Evolutionary conservation across 2,329 filamentous ascomycete genomes (phyloP).

Genomic region (Apiospora rasikravindrae): DNA sequence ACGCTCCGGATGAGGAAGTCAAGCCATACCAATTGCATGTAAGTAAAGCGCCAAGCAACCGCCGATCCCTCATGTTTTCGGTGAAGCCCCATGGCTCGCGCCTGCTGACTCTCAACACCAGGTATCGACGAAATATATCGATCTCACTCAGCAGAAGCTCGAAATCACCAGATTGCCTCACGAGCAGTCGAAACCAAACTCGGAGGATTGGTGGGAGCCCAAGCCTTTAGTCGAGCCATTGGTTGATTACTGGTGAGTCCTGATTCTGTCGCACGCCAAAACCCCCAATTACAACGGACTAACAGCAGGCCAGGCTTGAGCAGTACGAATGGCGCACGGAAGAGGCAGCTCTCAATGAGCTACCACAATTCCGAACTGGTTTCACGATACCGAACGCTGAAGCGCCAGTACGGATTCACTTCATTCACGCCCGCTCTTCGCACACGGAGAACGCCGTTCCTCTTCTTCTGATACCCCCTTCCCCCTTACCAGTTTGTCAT

Average conservation of each 20-base stretch:
- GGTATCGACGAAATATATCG: slow-evolving; percentile 71
- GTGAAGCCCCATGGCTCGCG: background rate
- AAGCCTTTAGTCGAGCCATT: slow-evolving; percentile 67
- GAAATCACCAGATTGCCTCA: slow-evolving; percentile 69
- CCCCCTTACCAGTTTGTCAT: slow-evolving; percentile 66
- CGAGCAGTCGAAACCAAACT: slow-evolving; percentile 54
- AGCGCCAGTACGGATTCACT: slow-evolving; percentile 62
- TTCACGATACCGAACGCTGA: slow-evolving; percentile 50
- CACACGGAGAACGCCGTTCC: slow-evolving; percentile 60
- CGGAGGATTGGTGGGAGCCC: slow-evolving; percentile 61
- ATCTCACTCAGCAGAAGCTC: slow-evolving; percentile 70
- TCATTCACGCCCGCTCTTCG: slow-evolving; percentile 64
- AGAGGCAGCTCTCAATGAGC: slow-evolving; percentile 62
- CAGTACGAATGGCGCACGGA: slow-evolving; percentile 68
- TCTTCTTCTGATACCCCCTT: slow-evolving; percentile 69
- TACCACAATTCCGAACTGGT: slow-evolving; percentile 69
- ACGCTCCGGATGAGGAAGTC: slow-evolving; percentile 45
- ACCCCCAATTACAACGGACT: background rate
- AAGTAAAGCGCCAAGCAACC: slow-evolving; percentile 36
- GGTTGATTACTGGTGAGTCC: slow-evolving; percentile 66
- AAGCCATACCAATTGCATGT: slow-evolving; percentile 64
- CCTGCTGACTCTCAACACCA: slow-evolving; percentile 35
- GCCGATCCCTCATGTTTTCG: background rate
- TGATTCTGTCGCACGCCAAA: background rate
- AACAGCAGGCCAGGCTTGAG: slow-evolving; percentile 60